Evolutionary conservation across 108 stramenopile species (phyloP), one percentile per base, ranked within the genome.

Genomic region (Schizochytrium sp.): DNA sequence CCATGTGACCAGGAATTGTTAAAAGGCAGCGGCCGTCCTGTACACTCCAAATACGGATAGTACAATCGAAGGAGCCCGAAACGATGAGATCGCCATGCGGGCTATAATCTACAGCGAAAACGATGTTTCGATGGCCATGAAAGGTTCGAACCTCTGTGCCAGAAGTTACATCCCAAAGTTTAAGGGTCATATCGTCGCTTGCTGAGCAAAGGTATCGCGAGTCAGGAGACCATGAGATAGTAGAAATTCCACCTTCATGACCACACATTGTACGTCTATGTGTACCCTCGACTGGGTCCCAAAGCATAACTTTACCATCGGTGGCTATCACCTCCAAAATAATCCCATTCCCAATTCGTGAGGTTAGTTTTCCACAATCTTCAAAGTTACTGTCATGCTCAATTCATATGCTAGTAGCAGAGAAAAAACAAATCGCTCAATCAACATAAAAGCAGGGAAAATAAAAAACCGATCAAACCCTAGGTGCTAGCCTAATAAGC

Each of bases 21-120:
- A 93, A 93, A 5, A 93, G 91, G 87, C 90, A 91, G 19, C 93
- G 88, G 5, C 94, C 94, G 13, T 89, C 93, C 17, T 93, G 83
- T 3, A 92, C 94, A 53, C 94, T 93, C 94, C 94, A 95, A 4
- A 95, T 61, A 56, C 93, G 93, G 38, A 94, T 92, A 56, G 94
- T 95, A 72, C 94, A 90, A 46, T 95, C 94, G 61, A 95, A 95
- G 40, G 72, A 76, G n/a, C 94, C 94, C 0, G 94, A 93, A 59
- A 94, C 93, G 61, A 95, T 92, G 10, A 72, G 87, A 56, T 88
- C 89, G 17, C 94, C 94, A 46, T 90, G 42, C 19, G 92, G 93
- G 76, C 76, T 83, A 8, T 40, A 56, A 40, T 83, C 76, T 5
- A 83, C 76, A 38, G 76, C 53, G 53, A 83, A 83, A 38, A 55